Percentiles rank a stretch among this genome's conserved stretches.
phyloP scores from a whole-genome alignment of 176 grass and related monocot species.

The Eleusine coracana region DNA sequence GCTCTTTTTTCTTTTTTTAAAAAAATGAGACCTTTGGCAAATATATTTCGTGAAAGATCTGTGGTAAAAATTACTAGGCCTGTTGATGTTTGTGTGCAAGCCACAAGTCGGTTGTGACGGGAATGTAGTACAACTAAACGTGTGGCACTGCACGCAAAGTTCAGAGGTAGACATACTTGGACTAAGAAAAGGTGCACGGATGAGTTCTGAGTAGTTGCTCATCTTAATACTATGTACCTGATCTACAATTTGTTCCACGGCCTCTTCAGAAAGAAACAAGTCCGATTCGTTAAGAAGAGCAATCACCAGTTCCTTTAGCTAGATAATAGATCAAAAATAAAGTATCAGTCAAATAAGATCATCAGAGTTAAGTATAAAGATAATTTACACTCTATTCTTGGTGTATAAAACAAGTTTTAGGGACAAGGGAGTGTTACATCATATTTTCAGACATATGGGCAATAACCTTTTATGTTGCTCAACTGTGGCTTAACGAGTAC shows the following conservation, averaged over 20 bases:
- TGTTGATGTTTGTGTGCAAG: not conserved
- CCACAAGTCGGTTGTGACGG: not conserved
- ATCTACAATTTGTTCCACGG: slow-evolving; percentile 77
- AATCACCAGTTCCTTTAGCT: slow-evolving; percentile 90
- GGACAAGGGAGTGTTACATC: not conserved
- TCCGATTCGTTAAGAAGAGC: slow-evolving; percentile 91
- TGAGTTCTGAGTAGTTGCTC: slow-evolving; percentile 1
- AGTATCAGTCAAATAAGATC: not conserved
- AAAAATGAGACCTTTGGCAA: not conserved
- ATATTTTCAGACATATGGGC: not conserved
- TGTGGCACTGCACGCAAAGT: not conserved
- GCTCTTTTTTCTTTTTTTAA: too few species aligned
- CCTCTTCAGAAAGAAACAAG: slow-evolving; percentile 73
- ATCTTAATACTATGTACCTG: slow-evolving; percentile 53
- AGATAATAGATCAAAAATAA: not conserved
- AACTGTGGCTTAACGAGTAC: not conserved
- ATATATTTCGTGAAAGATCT: not conserved
- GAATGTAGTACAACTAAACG: not conserved
- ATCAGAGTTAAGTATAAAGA: not conserved
- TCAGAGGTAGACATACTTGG: not conserved
- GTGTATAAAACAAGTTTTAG: not conserved
- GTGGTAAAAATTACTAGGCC: not conserved
- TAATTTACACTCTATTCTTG: not conserved
- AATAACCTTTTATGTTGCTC: not conserved
- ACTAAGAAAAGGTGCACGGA: not conserved